A percentile compares a stretch with the other conserved stretches of the same genome.
phyloP scores from a whole-genome alignment of 169 alveolate species.

The Plasmodium gaboni region DNA sequence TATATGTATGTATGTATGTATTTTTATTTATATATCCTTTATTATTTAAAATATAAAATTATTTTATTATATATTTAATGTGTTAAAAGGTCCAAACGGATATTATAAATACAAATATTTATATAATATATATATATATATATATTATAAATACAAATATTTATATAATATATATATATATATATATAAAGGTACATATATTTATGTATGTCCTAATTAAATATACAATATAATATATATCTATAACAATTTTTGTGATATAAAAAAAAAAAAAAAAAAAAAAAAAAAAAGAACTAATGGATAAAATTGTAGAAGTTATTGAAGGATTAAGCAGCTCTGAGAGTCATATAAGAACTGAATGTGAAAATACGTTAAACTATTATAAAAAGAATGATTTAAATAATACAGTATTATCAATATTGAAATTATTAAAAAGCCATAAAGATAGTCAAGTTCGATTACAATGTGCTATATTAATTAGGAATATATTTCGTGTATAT shows the following conservation, averaged over 20 bases:
- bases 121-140: neutral
- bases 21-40: no score
- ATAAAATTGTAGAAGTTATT: constrained; percentile 78
- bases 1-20: no score
- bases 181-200: neutral
- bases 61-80: no score
- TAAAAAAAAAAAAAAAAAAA: neutral
- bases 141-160: no score
- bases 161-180: neutral
- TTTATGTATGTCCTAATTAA: neutral
- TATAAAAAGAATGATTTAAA: constrained; percentile 81
- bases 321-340: constrained; percentile 85
- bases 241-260: neutral
- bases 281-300: constrained; percentile 33
- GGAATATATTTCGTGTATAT: constrained; percentile 81
- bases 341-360: constrained; percentile 80
- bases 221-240: no score
- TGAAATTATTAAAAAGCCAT: constrained; percentile 80
- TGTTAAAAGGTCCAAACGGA: no score
- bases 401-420: constrained; percentile 78
- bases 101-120: neutral
- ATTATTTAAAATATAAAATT: no score
- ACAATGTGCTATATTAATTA: constrained; percentile 81
- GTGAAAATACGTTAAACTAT: constrained; percentile 81
- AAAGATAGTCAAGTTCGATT: constrained; percentile 82